Base-by-base conservation (phyloP, 2,329 filamentous ascomycete species). In the Pseudogymnoascus sp. region DNA sequence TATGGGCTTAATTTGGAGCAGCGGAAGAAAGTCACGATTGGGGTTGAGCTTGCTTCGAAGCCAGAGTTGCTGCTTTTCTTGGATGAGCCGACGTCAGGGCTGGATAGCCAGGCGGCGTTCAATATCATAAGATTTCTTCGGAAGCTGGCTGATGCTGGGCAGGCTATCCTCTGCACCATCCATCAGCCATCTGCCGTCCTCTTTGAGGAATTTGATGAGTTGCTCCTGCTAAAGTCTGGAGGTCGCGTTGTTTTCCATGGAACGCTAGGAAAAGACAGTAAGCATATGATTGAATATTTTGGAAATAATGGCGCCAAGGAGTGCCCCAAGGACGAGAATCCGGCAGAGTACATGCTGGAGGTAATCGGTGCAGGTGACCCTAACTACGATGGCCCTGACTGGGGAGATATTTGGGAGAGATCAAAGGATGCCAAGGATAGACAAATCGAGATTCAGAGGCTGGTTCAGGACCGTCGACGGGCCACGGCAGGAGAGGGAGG, bases 81-180 rank as follows among this genome's bases (percentile, higher is more conserved):
- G 50, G 92, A 96, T 70, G 93, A 97, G 75, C 93, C 93, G 16
- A 96, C 92, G 3, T 96, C 91, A 38, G 92, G 92, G 79, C 85
- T 96, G 16, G 92, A 96, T 76, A 86, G 86, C 2, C 91, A 96
- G 74, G 96, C 91, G 1, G 93, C 91, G 0, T 96, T 90, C 90
- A 89, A 90, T 67, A 96, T 96, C 72, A 81, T 91, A 42, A 87
- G 91, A 74, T 82, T 96, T 16, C 82, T 96, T 40, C 88, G 95
- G 76, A 96, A 93, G 76, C 81, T 96, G 47, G 91, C 91, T 70
- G 89, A 92, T 75, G 88, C 86, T 67, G 92, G 92, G 14, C 90
- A 93, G 73, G 92, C 93, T 59, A 90, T 96, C 74, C 85, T 96
- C n/a, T 96, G 91, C 77, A 96, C 93, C 0, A 96, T 96, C 65